Percentiles rank a stretch among this genome's conserved stretches.
These are phyloP conservation scores for Physcomitrellopsis africana DNA, from an alignment of 225 moss, liverwort and hornwort species.

Conservation along the genomic window DNA sequence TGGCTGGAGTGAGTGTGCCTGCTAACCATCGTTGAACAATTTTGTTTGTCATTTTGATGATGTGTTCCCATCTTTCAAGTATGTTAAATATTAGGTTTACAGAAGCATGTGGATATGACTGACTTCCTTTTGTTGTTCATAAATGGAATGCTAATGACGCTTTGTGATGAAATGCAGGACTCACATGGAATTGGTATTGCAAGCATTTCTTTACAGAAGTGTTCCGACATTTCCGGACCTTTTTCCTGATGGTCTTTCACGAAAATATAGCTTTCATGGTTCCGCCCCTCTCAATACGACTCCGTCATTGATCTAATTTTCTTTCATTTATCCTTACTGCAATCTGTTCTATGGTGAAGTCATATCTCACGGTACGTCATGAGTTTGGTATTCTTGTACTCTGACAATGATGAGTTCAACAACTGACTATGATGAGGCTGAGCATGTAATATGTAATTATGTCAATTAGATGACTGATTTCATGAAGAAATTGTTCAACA, in stretches of 20 bases:
- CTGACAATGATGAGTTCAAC: not conserved
- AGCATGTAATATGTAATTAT: not conserved
- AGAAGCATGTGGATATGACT: not conserved
- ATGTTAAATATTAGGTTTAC: not conserved
- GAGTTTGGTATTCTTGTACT: not conserved
- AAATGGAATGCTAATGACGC: not conserved
- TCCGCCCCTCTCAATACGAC: constrained; percentile 57
- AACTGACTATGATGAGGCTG: not conserved
- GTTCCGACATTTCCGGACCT: constrained; percentile 63
- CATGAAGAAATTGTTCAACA: not conserved
- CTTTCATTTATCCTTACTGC: constrained; percentile 58
- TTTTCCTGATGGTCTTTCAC: constrained; percentile 80
- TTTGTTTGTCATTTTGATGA: not conserved
- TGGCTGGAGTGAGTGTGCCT: constrained; percentile 54
- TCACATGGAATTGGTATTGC: constrained; percentile 21
- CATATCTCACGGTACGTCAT: constrained; percentile 58
- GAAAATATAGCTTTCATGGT: constrained; percentile 64
- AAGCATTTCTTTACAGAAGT: constrained; percentile 83
- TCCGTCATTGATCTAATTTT: constrained; percentile 68
- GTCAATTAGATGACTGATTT: too few species aligned
- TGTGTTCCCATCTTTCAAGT: not conserved
- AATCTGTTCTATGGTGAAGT: constrained; percentile 67
- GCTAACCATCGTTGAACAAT: not conserved
- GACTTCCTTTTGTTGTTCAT: not conserved
- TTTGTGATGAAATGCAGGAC: constrained; percentile 15